Conservation (phyloP, 768 basidiomycete species). For the Phylloporus sp. region DNA sequence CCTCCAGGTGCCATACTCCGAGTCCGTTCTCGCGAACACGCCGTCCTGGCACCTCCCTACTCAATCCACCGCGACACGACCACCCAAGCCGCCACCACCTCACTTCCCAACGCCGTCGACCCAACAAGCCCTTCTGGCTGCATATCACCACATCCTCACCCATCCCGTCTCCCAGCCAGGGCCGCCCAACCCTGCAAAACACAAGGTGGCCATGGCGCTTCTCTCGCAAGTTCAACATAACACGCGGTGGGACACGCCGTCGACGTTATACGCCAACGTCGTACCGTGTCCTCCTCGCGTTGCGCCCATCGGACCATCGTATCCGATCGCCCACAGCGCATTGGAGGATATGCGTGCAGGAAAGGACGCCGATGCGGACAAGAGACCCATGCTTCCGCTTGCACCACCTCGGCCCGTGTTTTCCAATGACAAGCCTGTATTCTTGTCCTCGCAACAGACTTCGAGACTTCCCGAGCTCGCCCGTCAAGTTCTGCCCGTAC, state of each 20-base stretch:
- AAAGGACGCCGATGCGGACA: slow-evolving; percentile 49
- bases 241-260: slow-evolving; percentile 64
- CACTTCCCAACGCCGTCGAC: slow-evolving; percentile 49
- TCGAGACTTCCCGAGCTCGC: slow-evolving; percentile 66
- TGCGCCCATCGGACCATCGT: slow-evolving; percentile 59
- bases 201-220: slow-evolving; percentile 72
- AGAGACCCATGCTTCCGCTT: slow-evolving; percentile 29
- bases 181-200: slow-evolving; percentile 55
- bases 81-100: slow-evolving; percentile 17
- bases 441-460: slow-evolving; percentile 57
- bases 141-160: slow-evolving; percentile 74
- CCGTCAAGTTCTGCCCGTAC: slow-evolving; percentile 60
- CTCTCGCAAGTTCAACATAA: slow-evolving; percentile 51
- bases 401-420: slow-evolving; percentile 38
- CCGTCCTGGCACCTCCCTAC: slow-evolving; percentile 70
- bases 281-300: slow-evolving; percentile 59
- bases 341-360: slow-evolving; percentile 33
- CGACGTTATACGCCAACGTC: slow-evolving; percentile 57
- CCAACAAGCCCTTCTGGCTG: slow-evolving; percentile 59
- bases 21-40: slow-evolving; percentile 60
- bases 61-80: slow-evolving; percentile 23
- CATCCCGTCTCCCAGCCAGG: slow-evolving; percentile 53
- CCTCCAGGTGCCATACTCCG: slow-evolving; percentile 66
- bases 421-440: slow-evolving; percentile 49
- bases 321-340: slow-evolving; percentile 43